Base-by-base conservation (phyloP, 345 rosid genomes). In the Acer campestre region DNA sequence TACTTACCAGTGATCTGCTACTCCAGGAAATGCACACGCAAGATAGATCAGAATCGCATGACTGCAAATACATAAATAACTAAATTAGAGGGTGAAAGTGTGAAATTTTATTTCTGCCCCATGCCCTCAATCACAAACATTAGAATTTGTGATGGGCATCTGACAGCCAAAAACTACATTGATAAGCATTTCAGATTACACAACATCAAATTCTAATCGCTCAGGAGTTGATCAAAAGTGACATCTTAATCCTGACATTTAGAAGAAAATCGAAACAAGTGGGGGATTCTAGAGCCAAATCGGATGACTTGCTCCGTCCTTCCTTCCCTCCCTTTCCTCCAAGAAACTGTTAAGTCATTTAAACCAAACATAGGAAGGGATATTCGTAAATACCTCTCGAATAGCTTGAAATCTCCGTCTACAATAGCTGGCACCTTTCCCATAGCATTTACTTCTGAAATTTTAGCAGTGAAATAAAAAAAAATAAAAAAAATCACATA, bases 41-140 rank as follows among this genome's bases (percentile, higher is more conserved):
- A 93, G 93, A 81, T 93, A 95, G 48, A 86, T 88, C 70, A 95
- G 84, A 76, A 95, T 95, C 7, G 98, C 92, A 23, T 95, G 98
- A 78, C 98, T 95, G 94, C 88, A 79, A 70, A 81, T 46, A 81
- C 67, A 49, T 75, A 71, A 17, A 42, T 6, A 53, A 51, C 71
- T 12, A 46, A 40, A 66, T 9, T n/a, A 77, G 49, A 38, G 11
- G 25, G 48, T 31, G 12, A 10, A 42, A 40, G 22, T 23, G 40
- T 42, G 20, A 61, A 17, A 61, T 5, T 40, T 58, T 40, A 31
- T 23, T 20, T 56, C 7, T 31, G 29, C 20, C 49, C 49, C n/a
- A 38, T 20, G 38, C 42, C 48, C 31, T 6, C 66, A 6, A 7
- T 18, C 14, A 35, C 23, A 17, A 46, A 22, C 53, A 9, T 9